Evolutionary conservation across 331 rosid genomes (phyloP), one percentile per base, ranked within the genome.

Genomic region (Arachis monticola): DNA sequence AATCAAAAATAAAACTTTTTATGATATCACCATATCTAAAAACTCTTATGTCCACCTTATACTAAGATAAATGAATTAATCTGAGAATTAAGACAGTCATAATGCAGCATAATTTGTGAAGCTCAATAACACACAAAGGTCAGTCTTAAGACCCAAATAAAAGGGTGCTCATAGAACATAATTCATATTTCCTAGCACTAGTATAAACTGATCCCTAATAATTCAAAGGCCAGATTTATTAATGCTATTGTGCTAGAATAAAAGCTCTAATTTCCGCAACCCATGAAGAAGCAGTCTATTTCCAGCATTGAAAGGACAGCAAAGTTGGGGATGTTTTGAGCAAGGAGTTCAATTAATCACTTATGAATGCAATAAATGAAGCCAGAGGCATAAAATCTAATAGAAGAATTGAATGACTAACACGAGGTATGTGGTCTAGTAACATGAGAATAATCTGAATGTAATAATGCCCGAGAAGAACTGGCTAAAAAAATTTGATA

Each of bases 41-140:
- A 61, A 47, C 14, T 70, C 53, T 55, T n/a, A 48, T 48, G 35
- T 32, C 46, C 17, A 10, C 30, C 8, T 31, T 8, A 45, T 67
- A 44, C 13, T 31, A 67, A 31, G 11, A 53, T 40, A 76, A n/a
- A 8, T 48, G 32, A 76, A 9, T 8, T 6, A 32, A 55, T 46
- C 10, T 17, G 30, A 35, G 10, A 5, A 27, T 44, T 75, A 7
- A 75, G 17, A 8, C 12, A 75, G 40, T 17, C 32, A 51, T 17
- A 64, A 27, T 57, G 65, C 72, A 75, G 58, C 42, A 52, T 27
- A 53, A 63, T 22, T 22, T 51, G 67, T 67, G 50, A 67, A 57
- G 57, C 13, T 12, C 42, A 31, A n/a, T 57, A n/a, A 67, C 58
- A 42, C 2, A 64, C 40, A 56, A 31, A 75, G 45, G 12, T 65